Evolutionary conservation across 1,284 basidiomycete genomes (phyloP).

Genomic region (Pyrrhoderma noxium): DNA sequence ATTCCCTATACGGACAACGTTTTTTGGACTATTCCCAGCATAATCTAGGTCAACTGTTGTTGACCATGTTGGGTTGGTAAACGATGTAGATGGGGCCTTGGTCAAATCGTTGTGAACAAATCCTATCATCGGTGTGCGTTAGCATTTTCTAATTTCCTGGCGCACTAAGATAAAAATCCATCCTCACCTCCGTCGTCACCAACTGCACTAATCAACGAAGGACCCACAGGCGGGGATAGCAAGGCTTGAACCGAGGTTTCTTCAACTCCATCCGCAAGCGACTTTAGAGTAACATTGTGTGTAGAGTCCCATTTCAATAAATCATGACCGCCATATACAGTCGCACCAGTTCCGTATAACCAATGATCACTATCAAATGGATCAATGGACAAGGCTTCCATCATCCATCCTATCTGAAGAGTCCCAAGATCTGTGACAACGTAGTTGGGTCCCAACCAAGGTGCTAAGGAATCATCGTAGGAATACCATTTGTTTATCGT

Average conservation of each 20-base stretch:
- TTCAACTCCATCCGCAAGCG: slow-evolving; percentile 56
- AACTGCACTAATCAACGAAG: slow-evolving; percentile 49
- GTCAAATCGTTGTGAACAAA: slow-evolving; percentile 46
- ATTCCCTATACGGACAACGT: slow-evolving; percentile 47
- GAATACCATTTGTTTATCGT: slow-evolving; percentile 45
- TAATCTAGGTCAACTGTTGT: slow-evolving; percentile 49
- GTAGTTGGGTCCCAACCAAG: slow-evolving; percentile 47
- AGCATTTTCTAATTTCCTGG: not conserved
- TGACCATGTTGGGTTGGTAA: slow-evolving; percentile 44
- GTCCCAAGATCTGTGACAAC: slow-evolving; percentile 34
- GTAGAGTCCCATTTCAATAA: slow-evolving; percentile 47
- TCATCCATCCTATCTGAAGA: slow-evolving; percentile 33
- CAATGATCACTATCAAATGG: slow-evolving; percentile 61
- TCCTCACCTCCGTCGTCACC: slow-evolving; percentile 31
- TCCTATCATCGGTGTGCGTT: slow-evolving; percentile 25
- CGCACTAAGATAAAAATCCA: not conserved
- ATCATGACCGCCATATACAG: slow-evolving; percentile 51
- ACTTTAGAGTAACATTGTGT: slow-evolving; percentile 52
- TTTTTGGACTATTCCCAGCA: slow-evolving; percentile 47
- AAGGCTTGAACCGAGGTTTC: slow-evolving; percentile 50
- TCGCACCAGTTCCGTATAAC: slow-evolving; percentile 60
- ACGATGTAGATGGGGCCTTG: slow-evolving; percentile 35
- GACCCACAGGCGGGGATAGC: slow-evolving; percentile 43
- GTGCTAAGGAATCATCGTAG: slow-evolving; percentile 46
- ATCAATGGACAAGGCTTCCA: slow-evolving; percentile 47